A percentile compares a stretch with the other conserved stretches of the same genome.
phyloP scores from a whole-genome alignment of 1,284 basidiomycete genomes.

The Porodaedalea pini region DNA sequence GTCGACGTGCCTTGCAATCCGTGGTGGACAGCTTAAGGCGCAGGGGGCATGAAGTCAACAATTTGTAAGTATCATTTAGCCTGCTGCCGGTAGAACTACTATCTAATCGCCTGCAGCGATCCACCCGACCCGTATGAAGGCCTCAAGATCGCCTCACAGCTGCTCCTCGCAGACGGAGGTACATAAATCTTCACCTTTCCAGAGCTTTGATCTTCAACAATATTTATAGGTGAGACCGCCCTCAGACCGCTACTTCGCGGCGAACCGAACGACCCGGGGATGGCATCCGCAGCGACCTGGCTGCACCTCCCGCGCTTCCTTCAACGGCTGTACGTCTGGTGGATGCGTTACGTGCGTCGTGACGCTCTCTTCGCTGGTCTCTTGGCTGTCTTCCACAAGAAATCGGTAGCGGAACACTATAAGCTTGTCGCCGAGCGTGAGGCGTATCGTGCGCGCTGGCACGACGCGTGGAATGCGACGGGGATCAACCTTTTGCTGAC shows the following conservation, averaged over 20 bases:
- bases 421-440: constrained; percentile 42
- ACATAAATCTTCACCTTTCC: constrained; percentile 5
- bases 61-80: constrained; percentile 36
- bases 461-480: constrained; percentile 50
- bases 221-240: constrained; percentile 33
- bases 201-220: neutral
- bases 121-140: constrained; percentile 38
- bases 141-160: constrained; percentile 37
- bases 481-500: constrained; percentile 59
- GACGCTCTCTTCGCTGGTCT: constrained; percentile 39
- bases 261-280: constrained; percentile 46
- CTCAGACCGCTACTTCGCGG: constrained; percentile 31
- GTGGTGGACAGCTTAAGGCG: constrained; percentile 44
- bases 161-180: constrained; percentile 41
- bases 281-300: constrained; percentile 26
- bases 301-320: constrained; percentile 41
- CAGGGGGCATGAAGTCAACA: constrained; percentile 50
- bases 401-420: constrained; percentile 43
- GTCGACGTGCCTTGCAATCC: constrained; percentile 50
- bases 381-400: constrained; percentile 39
- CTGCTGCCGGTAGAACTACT: constrained; percentile 1
- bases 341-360: constrained; percentile 36
- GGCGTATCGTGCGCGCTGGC: constrained; percentile 40
- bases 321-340: constrained; percentile 34
- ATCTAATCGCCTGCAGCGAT: constrained; percentile 25